phyloP scores from a whole-genome alignment of 2,329 filamentous ascomycete genomes.

The Elsinoe perseae region DNA sequence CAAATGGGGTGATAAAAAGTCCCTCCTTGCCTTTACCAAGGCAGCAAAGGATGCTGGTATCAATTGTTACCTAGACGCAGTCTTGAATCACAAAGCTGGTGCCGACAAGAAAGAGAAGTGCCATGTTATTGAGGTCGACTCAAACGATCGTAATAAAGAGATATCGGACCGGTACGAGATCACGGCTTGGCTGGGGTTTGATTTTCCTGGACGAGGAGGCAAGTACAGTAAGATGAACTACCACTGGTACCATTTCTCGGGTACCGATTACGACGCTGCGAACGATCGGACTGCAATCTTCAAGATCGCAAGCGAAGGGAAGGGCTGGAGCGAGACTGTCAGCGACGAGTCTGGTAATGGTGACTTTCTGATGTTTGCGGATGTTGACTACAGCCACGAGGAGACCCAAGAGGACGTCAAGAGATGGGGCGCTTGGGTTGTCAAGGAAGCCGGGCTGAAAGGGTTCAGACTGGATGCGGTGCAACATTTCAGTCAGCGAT shows the following conservation, averaged over 20 bases:
- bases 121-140: constrained; percentile 54
- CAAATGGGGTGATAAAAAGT: constrained; percentile 61
- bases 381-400: constrained; percentile 55
- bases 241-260: constrained; percentile 57
- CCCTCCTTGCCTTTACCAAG: constrained; percentile 48
- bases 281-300: constrained; percentile 52
- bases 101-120: constrained; percentile 58
- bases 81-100: constrained; percentile 63
- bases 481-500: constrained; percentile 59
- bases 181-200: constrained; percentile 58
- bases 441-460: constrained; percentile 49
- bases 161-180: constrained; percentile 51
- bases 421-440: constrained; percentile 59
- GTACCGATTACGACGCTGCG: constrained; percentile 54
- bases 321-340: constrained; percentile 53
- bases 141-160: constrained; percentile 45
- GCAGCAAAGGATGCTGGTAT: constrained; percentile 48
- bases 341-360: constrained; percentile 56
- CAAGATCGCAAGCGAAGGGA: constrained; percentile 54
- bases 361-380: constrained; percentile 61
- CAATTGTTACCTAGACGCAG: constrained; percentile 59
- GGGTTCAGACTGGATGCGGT: constrained; percentile 62
- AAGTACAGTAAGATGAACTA: constrained; percentile 55
- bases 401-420: constrained; percentile 57
- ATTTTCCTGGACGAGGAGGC: constrained; percentile 53